Percentiles rank a stretch among this genome's conserved stretches.
These are phyloP conservation scores for Betula pendula DNA, from an alignment of 306 rosid species.

Conservation along the genomic window DNA sequence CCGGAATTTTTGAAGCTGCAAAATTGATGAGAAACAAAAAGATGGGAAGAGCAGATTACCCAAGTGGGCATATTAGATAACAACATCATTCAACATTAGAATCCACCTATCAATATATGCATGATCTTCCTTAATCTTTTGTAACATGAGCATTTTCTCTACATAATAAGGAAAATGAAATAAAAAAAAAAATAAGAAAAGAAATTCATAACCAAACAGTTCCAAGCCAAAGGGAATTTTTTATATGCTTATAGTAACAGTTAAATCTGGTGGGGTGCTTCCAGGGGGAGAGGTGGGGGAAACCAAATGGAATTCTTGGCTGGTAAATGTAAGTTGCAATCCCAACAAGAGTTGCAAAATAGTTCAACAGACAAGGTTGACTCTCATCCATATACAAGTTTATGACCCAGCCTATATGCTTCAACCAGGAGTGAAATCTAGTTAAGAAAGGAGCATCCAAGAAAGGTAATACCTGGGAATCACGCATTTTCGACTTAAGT, in stretches of 20 bases:
- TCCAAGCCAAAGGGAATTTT: not conserved
- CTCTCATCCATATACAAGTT: constrained; percentile 19
- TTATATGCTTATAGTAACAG: not conserved
- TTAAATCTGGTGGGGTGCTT: not conserved
- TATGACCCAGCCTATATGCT: not conserved
- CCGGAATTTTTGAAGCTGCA: constrained; percentile 91
- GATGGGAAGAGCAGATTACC: constrained; percentile 1
- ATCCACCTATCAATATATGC: not conserved
- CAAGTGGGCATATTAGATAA: not conserved
- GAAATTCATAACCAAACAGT: not conserved
- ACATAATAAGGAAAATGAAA: not conserved
- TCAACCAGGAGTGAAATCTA: not conserved
- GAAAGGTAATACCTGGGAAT: constrained; percentile 74
- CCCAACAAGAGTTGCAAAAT: not conserved
- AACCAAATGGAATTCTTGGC: not conserved
- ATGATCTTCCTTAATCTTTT: not conserved
- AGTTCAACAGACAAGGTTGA: constrained; percentile 5
- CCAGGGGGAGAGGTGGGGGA: not conserved
- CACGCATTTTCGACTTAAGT: constrained; percentile 91
- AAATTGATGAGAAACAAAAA: constrained; percentile 1
- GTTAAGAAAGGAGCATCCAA: constrained; percentile 19
- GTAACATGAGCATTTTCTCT: not conserved
- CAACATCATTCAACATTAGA: not conserved
- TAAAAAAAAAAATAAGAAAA: too few species aligned
- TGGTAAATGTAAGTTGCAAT: not conserved